Base-by-base conservation (phyloP, 495 filamentous ascomycete genomes). In the Penicillium cosmopolitanum region DNA sequence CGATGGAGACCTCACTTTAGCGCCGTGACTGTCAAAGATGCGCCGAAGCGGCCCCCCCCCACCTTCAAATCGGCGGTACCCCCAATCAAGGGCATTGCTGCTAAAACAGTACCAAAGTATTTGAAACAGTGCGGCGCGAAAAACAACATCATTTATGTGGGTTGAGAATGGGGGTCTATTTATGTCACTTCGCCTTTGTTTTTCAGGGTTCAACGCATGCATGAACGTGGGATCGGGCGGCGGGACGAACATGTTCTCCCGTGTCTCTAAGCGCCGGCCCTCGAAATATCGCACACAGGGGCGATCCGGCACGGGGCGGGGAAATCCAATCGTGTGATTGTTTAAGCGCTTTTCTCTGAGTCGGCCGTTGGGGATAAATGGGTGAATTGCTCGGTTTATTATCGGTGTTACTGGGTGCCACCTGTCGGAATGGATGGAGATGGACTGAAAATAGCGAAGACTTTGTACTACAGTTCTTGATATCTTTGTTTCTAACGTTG, bases 51-150 rank as follows among this genome's bases (percentile, higher is more conserved):
- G 46, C 46, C 31, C 21, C 8, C 44, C 46, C 46, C 46, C 46
- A 48, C 46, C 46, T 48, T 48, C 46, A 48, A 48, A 48, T 48
- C 19, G 15, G 4, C 46, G 46, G 46, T 48, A 48, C 46, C 46
- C 46, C 46, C 46, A 48, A 48, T 48, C 46, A 48, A 48, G 23
- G 28, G n/a, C 42, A 48, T 7, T 5, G 9, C 46, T n/a, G 9
- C 10, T 48, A 11, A 48, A 28, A 48, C 46, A 10, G 46, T 25
- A 48, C 46, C 46, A 48, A 28, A 48, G 19, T 48, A 25, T 48
- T 25, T 48, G 46, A 48, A 48, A 48, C 46, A 28, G 19, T 13
- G 13, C 10, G 46, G 46, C 46, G 46, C 46, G 46, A 48, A 48
- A n/a, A 12, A 12, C 0, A 31, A 31, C 28, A 31, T 7, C 28